These are phyloP conservation scores for sweet orange (Citrus sinensis) DNA, from an alignment of 345 rosid genomes.

Conservation along the genomic window DNA sequence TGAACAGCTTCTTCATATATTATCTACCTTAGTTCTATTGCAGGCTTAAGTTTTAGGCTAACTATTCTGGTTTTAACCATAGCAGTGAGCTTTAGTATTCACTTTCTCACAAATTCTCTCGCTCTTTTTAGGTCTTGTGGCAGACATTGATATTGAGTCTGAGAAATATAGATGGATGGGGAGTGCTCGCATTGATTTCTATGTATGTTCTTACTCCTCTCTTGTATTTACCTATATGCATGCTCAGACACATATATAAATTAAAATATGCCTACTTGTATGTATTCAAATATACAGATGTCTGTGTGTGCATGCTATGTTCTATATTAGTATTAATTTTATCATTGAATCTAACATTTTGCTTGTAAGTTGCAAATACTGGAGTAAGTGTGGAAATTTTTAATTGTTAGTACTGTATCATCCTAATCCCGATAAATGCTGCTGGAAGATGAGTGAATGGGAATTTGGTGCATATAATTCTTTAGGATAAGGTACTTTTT, in stretches of 20 bases:
- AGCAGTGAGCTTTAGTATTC: not conserved
- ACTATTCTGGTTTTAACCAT: not conserved
- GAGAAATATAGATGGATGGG: slow-evolving; percentile 99
- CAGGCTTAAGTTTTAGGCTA: not conserved
- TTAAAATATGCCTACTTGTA: too few relatives aligned
- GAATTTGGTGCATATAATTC: not conserved
- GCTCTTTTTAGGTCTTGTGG: slow-evolving; percentile 65
- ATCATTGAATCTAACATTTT: not conserved
- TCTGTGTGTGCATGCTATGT: not conserved
- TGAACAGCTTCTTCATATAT: not conserved
- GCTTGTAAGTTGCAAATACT: not conserved
- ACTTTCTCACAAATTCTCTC: not conserved
- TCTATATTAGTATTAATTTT: not conserved
- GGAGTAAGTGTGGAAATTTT: not conserved
- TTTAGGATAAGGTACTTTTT: not conserved
- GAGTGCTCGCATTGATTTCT: slow-evolving; percentile 73
- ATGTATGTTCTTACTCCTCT: slow-evolving; percentile 46
- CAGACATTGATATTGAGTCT: slow-evolving; percentile 94
- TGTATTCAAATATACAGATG: too few relatives aligned
- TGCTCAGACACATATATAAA: not conserved
- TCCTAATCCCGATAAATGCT: not conserved
- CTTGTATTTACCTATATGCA: not conserved
- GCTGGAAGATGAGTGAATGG: not conserved
- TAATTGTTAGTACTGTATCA: not conserved
- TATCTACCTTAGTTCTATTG: slow-evolving; percentile 8